Conservation (phyloP, 306 rosid species). For the Prunus dulcis region DNA sequence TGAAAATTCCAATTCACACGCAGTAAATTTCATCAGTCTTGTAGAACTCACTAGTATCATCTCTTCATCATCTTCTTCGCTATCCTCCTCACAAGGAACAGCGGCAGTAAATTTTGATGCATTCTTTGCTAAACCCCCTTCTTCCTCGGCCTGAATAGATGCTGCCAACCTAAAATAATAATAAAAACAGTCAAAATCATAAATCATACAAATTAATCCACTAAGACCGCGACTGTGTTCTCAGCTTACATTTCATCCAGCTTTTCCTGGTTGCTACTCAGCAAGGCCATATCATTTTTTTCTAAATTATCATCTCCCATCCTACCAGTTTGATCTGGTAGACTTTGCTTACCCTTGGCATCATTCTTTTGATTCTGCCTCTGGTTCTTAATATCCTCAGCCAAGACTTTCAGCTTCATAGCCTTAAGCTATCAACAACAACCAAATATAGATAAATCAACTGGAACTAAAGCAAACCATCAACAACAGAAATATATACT, state of each 20-base stretch:
- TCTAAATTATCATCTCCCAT: conserved; percentile 31
- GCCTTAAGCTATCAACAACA: conserved; percentile 54
- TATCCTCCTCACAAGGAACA: conserved; percentile 19
- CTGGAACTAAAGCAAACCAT: conserved; percentile 1
- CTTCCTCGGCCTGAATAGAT: conserved; percentile 37
- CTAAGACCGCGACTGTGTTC: conserved; percentile 4
- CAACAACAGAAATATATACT: neutral
- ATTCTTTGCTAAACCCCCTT: conserved; percentile 15
- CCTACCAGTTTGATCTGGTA: conserved; percentile 30
- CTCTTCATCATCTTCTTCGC: conserved; percentile 30
- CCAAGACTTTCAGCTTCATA: conserved; percentile 62
- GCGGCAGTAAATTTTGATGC: conserved; percentile 6
- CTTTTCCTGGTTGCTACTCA: conserved; percentile 34
- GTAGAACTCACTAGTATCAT: conserved; percentile 27
- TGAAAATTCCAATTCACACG: neutral
- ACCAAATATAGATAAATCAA: conserved; percentile 2
- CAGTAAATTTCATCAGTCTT: neutral
- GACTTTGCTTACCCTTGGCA: conserved; percentile 39
- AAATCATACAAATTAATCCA: conserved; percentile 7
- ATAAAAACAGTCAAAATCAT: conserved; percentile 9
- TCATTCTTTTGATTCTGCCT: conserved; percentile 52
- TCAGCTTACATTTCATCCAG: conserved; percentile 63
- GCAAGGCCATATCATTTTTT: conserved; percentile 26
- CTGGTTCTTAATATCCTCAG: conserved; percentile 70
- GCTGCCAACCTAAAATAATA: conserved; percentile 47